Base-by-base conservation (phyloP, 1,284 basidiomycete species). In the Meripilus lineatus region DNA sequence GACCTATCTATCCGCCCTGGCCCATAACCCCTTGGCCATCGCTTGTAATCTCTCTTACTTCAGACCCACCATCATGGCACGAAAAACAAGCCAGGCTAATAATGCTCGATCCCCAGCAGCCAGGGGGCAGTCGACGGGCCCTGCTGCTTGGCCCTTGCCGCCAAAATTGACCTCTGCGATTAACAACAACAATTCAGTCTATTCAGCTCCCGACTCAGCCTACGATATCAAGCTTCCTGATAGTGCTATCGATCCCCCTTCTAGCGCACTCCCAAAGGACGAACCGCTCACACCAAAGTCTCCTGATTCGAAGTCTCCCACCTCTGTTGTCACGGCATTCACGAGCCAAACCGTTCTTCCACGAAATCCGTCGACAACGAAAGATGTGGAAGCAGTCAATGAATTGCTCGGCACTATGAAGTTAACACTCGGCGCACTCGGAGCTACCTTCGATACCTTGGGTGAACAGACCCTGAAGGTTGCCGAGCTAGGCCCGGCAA, bases 401-500 rank as follows among this genome's bases (percentile, higher is more conserved):
- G 67, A 70, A 14, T 50, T 76, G 3, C 61, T 75, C 14, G 55
- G 58, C 6, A 65, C 68, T 1, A 70, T 76, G 67, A 72, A 71
- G 45, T 56, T 56, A 10, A 68, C 71, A 3, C 50, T 75, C 2
- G 49, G 50, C 1, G 56, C 60, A 0, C 58, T 77, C 34, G 62
- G 66, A 1, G 50, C 56, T 5, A 71, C 72, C 0, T 71, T 76
- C 51, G 68, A 71, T 32, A 58, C 59, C 3, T 58, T 79, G 5
- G 71, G 68, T 1, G 58, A 61, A 7, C 75, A 77, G 44, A 69
- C 70, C 0, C 63, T 66, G 28, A 67, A 62, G 30, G 58, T 76
- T 32, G 65, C 70, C 0, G 57, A 59, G n/a, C 48, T 75, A 18
- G 67, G 63, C 6, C 66, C 73, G 5, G 67, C 69, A 11, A 64